phyloP scores from a whole-genome alignment of 768 basidiomycete genomes.

The Lepiota venenata region DNA sequence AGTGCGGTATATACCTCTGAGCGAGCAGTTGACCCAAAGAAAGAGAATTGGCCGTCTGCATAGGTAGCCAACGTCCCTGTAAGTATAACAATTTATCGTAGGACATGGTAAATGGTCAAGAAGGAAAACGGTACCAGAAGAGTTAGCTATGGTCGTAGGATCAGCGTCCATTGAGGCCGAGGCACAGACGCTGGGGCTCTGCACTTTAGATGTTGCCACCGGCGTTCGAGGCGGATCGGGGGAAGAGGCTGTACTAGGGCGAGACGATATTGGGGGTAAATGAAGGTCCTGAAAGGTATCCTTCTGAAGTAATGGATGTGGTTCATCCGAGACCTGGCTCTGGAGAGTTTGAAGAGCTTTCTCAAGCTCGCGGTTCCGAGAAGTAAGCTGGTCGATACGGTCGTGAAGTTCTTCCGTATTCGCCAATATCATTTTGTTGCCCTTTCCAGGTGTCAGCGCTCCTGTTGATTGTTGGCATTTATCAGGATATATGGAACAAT shows the following conservation, averaged over 20 bases:
- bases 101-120: not conserved
- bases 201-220: slow-evolving; percentile 10
- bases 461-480: slow-evolving; percentile 29
- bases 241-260: slow-evolving; percentile 21
- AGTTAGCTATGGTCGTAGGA: slow-evolving; percentile 40
- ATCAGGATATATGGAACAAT: slow-evolving; percentile 1
- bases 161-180: slow-evolving; percentile 26
- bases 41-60: slow-evolving; percentile 49
- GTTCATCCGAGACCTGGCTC: slow-evolving; percentile 40
- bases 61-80: slow-evolving; percentile 58
- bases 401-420: slow-evolving; percentile 72
- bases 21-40: slow-evolving; percentile 64
- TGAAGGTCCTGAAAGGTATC: slow-evolving; percentile 23
- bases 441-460: slow-evolving; percentile 53
- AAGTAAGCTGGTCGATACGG: slow-evolving; percentile 50
- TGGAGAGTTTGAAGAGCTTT: slow-evolving; percentile 50
- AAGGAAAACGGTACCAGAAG: slow-evolving; percentile 26
- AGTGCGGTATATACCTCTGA: slow-evolving; percentile 49
- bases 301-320: slow-evolving; percentile 45
- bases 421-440: slow-evolving; percentile 60
- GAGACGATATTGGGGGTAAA: slow-evolving; percentile 14
- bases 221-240: slow-evolving; percentile 22
- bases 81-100: slow-evolving; percentile 11
- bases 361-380: slow-evolving; percentile 62
- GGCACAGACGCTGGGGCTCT: not conserved